Evolutionary conservation across 148 eudicot genomes (phyloP).

Genomic region (Pouteria glomerata): DNA sequence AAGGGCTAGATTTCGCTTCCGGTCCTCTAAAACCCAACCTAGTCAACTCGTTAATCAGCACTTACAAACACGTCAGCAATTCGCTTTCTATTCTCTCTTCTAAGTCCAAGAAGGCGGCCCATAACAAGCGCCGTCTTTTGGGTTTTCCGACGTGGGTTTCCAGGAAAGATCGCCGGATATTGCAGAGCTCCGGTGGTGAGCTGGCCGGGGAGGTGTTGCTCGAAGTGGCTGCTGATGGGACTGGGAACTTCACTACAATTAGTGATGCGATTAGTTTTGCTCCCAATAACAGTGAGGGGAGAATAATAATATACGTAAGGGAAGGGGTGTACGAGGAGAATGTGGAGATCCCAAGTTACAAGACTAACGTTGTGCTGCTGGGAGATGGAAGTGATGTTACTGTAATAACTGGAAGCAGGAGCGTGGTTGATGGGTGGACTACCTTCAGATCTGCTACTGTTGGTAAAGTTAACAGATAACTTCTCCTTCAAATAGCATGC

Average conservation of each 20-base stretch:
- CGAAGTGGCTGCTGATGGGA: conserved; percentile 69
- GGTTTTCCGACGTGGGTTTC: conserved; percentile 35
- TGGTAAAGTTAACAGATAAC: conserved; percentile 48
- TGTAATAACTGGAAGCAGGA: conserved; percentile 59
- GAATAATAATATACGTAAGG: conserved; percentile 56
- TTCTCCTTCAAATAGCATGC: neutral
- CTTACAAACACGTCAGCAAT: conserved; percentile 66
- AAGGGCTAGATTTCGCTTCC: conserved; percentile 57
- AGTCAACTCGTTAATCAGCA: conserved; percentile 25
- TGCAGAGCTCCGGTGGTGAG: conserved; percentile 24
- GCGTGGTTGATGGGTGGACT: conserved; percentile 90
- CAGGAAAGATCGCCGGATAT: conserved; percentile 22
- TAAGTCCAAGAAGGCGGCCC: conserved; percentile 7
- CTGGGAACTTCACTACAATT: conserved; percentile 68
- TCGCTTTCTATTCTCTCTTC: conserved; percentile 60
- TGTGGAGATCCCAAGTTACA: conserved; percentile 70
- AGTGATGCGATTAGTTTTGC: conserved; percentile 69
- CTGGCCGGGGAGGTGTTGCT: conserved; percentile 19
- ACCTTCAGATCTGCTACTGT: conserved; percentile 96
- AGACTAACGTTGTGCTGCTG: conserved; percentile 65
- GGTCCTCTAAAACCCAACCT: conserved; percentile 54
- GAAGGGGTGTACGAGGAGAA: conserved; percentile 74
- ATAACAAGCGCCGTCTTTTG: conserved; percentile 25
- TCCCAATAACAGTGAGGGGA: conserved; percentile 64
- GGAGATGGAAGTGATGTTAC: conserved; percentile 87